These are phyloP conservation scores for Curvularia sp. DNA, from an alignment of 2,329 filamentous ascomycete genomes.

Conservation along the genomic window DNA sequence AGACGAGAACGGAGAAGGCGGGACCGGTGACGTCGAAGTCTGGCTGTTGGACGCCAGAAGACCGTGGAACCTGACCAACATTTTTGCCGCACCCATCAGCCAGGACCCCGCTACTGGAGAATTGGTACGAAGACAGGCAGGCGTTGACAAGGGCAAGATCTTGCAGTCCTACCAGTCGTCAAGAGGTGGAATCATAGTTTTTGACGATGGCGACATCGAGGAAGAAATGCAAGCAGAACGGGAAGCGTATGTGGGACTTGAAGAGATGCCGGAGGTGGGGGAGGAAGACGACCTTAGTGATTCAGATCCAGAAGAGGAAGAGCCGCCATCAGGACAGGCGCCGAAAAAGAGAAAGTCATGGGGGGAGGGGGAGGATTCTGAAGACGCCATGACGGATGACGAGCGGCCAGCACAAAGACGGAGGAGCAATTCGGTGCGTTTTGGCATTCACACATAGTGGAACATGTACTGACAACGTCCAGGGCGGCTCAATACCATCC, in stretches of 20 bases:
- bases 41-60: conserved; percentile 93
- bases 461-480: conserved; percentile 42
- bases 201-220: conserved; percentile 94
- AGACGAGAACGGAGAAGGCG: conserved; percentile 67
- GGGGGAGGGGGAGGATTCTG: conserved; percentile 67
- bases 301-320: conserved; percentile 52
- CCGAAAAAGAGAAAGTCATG: conserved; percentile 53
- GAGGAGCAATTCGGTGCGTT: conserved; percentile 83
- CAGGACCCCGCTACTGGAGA: conserved; percentile 58
- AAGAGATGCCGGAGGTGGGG: conserved; percentile 89
- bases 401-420: conserved; percentile 79
- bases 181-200: conserved; percentile 88
- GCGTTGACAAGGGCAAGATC: conserved; percentile 77
- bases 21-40: conserved; percentile 85
- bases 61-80: conserved; percentile 93
- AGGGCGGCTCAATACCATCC: conserved; percentile 66
- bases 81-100: conserved; percentile 73
- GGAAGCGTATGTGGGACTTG: conserved; percentile 82
- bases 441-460: not conserved
- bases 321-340: conserved; percentile 47
- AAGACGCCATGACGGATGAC: conserved; percentile 70
- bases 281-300: conserved; percentile 71
- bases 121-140: conserved; percentile 62
- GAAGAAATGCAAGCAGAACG: conserved; percentile 77
- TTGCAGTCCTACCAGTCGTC: conserved; percentile 75